Evolutionary conservation across 805 yeast genomes (phyloP), one percentile per base, ranked within the genome.

Genomic region (Starmerella apis): DNA sequence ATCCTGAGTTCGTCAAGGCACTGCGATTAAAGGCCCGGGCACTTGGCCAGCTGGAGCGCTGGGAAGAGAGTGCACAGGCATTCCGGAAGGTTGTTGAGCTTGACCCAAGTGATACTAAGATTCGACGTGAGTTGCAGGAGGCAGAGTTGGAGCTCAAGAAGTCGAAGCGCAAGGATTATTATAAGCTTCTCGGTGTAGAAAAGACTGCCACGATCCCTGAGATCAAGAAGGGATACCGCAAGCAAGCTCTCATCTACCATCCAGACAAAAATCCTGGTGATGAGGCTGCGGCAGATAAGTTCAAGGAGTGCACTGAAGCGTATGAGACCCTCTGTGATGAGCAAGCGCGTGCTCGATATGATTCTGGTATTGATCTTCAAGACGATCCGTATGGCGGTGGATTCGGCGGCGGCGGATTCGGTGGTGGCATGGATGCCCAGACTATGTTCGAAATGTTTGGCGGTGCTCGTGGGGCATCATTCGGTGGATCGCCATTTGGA

Each of bases 281-380:
- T 45, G 71, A 63, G 48, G 94, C 83, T 65, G 96, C 95, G 14
- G 92, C 94, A 47, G 97, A 90, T 65, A 87, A 85, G 70, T 90
- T 90, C 69, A 90, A 90, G 69, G 95, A 86, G 65, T 76, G 86
- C 62, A 80, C 90, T 3, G 78, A 78, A 53, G 96, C 96, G 6
- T 78, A 88, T 66, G 96, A 90, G 67, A 73, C 84, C 5, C 74
- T 88, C 54, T 76, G 85, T 10, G 96, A 88, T 64, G 74, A 82
- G 18, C 84, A 88, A 63, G 90, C 88, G 74, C 83, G 96, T 71
- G 84, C 82, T 20, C 63, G 83, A 4, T 90, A 87, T 64, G 97
- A 92, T 68, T 79, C 81, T 53, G 90, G 83, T 60, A 96, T 94
- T 67, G 88, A 83, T 64, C 58, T 68, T n/a, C 65, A 69, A 43